A percentile compares a stretch with the other conserved stretches of the same genome.
Evolutionary conservation across 2,329 filamentous ascomycete genomes (phyloP).

Genomic region (Neurospora sp.): DNA sequence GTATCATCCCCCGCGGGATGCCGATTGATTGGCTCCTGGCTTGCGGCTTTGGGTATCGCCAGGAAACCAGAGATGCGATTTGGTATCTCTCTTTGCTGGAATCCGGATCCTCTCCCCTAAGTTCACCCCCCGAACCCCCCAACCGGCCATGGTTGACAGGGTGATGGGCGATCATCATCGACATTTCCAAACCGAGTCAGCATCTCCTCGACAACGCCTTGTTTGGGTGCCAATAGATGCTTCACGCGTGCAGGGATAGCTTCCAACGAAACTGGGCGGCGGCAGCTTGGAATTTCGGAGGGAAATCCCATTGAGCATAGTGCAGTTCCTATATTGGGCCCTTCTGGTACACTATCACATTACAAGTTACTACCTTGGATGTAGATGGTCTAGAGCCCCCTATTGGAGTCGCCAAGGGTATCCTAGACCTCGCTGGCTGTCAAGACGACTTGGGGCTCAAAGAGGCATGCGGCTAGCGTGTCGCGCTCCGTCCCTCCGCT

Average conservation of each 20-base stretch:
- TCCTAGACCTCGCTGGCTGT: not conserved
- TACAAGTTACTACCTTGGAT: not conserved
- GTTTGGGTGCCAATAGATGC: not conserved
- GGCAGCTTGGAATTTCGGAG: not conserved
- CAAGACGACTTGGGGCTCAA: not conserved
- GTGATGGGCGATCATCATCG: not conserved
- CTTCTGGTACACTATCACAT: not conserved
- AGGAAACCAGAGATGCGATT: not conserved
- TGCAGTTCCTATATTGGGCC: not conserved
- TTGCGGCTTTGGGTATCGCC: not conserved
- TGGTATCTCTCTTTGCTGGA: not conserved
- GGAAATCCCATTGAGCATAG: not conserved
- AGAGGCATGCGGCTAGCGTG: not conserved
- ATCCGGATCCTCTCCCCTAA: not conserved
- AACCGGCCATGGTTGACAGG: not conserved
- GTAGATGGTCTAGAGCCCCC: not conserved
- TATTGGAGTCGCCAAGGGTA: not conserved
- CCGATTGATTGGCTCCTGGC: conserved; percentile 2
- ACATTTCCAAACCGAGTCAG: not conserved
- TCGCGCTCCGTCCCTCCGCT: not conserved
- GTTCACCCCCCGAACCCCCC: not conserved
- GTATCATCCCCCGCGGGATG: not conserved
- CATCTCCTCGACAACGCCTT: not conserved
- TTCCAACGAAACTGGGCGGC: not conserved
- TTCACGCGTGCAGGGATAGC: not conserved